Base-by-base conservation (phyloP, 345 rosid genomes). In the Arabidopsis suecica region DNA sequence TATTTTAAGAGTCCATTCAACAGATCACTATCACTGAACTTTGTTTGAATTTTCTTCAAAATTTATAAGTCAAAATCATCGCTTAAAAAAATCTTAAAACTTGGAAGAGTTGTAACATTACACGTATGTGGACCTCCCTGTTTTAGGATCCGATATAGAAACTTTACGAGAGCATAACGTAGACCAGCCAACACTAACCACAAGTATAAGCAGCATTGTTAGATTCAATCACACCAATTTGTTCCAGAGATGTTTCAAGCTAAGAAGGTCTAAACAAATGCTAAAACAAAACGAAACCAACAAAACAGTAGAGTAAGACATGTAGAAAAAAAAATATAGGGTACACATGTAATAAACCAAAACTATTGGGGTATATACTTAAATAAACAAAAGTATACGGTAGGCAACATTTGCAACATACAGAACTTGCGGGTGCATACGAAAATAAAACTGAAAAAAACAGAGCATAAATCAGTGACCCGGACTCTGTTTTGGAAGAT, bases 401-500 rank as follows among this genome's bases (percentile, higher is more conserved):
- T 20, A 48, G 8, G 16, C 18, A 37, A 50, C 20, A 60, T 22
- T 18, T 44, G 38, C 14, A 36, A 60, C 34, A 14, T 5, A 13
- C 49, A 48, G 3, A 60, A 59, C 13, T 48, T 8, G 7, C 22
- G 18, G 60, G 16, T 55, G 60, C 37, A 55, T 30, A 55, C 20
- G 20, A 37, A 36, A 22, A 7, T 0, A 12, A 69, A 6, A 30
- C 7, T 5, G 6, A 28, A 37, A 10, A 10, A 28, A 18, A 60
- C 47, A 33, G 61, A 56, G 61, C 33, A 54, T 3, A 9, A 6
- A 42, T 47, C 25, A 61, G 0, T n/a, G 55, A 61, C 53, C 3
- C 1, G 34, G 53, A 58, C 38, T 68, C 58, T 49, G 13, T 58
- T 28, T 18, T 33, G 9, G 64, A 18, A 41, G 33, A 69, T 47